Evolutionary conservation across 306 rosid genomes (phyloP), one percentile per base, ranked within the genome.

Genomic region (Elaeagnus macrophylla): DNA sequence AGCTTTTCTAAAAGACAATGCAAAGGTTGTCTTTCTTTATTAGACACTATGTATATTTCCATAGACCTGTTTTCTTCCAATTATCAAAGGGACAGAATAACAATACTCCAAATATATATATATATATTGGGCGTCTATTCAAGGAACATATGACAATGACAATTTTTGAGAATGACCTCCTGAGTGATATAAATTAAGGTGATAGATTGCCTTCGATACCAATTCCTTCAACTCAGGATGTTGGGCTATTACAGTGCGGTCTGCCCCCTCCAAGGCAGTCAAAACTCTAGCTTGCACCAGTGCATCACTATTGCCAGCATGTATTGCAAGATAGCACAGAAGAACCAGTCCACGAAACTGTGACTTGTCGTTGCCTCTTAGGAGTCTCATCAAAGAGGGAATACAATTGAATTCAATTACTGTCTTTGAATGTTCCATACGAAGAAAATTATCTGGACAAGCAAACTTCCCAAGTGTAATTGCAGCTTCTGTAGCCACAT

Each of bases 311-410:
- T 79, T 86, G 42, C 83, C 91, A n/a, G 83, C 73, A 50, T 86
- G 83, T 41, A 86, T 62, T 47, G 86, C 91, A 59, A 86, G 86
- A 74, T 80, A 73, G 77, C 95, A 86, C 44, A 86, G 84, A 39
- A 86, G 84, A 64, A 69, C 54, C 61, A 89, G 35, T 12, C 84
- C 97, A 16, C 66, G 77, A 67, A 70, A 53, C 56, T 59, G 79
- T 32, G 74, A 53, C 42, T 20, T 48, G 12, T 85, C 93, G 32
- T 72, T 80, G 60, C 64, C 79, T 67, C 95, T 71, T 8, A 85
- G 66, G 66, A 80, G 64, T 70, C 52, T 82, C 81, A 89, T 68
- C 62, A 85, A 43, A 9, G 73, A 74, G 1, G 72, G 84, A 37
- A 86, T 60, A 36, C 74, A 85, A 9, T 72, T 61, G 58, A 74